A percentile compares a stretch with the other conserved stretches of the same genome.
These are phyloP conservation scores for Sphagnum magellanicum DNA, from an alignment of 228 moss, liverwort and hornwort species.

Conservation along the genomic window DNA sequence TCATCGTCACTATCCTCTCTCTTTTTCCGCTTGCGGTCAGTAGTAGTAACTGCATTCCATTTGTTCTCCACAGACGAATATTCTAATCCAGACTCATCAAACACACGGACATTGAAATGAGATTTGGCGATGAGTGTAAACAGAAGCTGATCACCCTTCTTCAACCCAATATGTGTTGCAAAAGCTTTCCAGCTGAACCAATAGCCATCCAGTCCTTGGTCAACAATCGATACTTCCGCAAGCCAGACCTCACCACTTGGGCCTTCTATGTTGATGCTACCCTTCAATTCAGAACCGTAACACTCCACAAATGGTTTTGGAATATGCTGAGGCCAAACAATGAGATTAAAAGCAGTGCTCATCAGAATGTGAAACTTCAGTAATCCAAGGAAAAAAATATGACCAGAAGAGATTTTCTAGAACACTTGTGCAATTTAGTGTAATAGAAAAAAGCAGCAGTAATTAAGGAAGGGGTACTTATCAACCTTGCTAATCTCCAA, in stretches of 20 bases:
- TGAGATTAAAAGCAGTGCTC: too few relatives aligned
- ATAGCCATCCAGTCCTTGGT: conserved; percentile 10
- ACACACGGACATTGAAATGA: conserved; percentile 28
- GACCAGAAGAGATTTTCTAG: too few relatives aligned
- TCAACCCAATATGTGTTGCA: conserved; percentile 27
- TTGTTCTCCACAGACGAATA: background rate
- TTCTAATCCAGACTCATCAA: conserved; percentile 22
- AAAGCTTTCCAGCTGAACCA: conserved; percentile 26
- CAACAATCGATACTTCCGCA: conserved; percentile 12
- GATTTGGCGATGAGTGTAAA: conserved; percentile 31
- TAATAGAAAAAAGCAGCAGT: too few relatives aligned
- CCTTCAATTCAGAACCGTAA: conserved; percentile 15
- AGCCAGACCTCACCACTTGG: conserved; percentile 25
- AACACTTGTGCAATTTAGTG: too few relatives aligned
- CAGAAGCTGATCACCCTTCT: conserved; percentile 23
- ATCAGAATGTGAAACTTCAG: too few relatives aligned
- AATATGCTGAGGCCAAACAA: conserved; percentile 18
- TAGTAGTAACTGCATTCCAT: too few relatives aligned
- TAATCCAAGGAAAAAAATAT: too few relatives aligned
- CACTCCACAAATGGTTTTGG: conserved; percentile 22
- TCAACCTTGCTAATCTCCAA: too few relatives aligned
- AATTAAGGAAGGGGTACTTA: too few relatives aligned
- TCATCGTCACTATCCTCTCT: background rate
- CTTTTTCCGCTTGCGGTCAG: background rate
- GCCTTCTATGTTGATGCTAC: conserved; percentile 35